Evolutionary conservation across 2,329 filamentous ascomycete genomes (phyloP).

Genomic region (Arthrobotrys entomopaga): DNA sequence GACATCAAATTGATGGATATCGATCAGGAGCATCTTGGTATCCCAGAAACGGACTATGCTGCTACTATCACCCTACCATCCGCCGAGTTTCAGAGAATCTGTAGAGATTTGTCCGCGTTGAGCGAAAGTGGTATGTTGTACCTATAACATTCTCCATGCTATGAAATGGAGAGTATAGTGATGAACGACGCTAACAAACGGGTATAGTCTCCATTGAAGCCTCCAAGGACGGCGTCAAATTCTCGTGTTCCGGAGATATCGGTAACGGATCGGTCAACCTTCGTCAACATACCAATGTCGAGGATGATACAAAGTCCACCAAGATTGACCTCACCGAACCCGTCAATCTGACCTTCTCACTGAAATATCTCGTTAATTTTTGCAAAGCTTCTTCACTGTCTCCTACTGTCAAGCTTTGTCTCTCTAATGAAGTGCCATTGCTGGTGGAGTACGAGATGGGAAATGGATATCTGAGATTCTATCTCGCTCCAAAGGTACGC

Average conservation of each 20-base stretch:
- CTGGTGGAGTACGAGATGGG: slow-evolving; percentile 82
- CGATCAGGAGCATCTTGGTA: slow-evolving; percentile 98
- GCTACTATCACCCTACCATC: slow-evolving; percentile 90
- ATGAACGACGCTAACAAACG: neutral
- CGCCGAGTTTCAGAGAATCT: slow-evolving; percentile 91
- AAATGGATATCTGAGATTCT: slow-evolving; percentile 89
- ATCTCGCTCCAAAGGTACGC: slow-evolving; percentile 93
- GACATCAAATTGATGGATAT: slow-evolving; percentile 99
- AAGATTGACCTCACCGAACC: slow-evolving; percentile 91
- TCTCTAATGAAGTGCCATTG: slow-evolving; percentile 95
- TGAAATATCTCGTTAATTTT: slow-evolving; percentile 99
- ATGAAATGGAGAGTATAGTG: neutral
- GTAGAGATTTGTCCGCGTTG: slow-evolving; percentile 87
- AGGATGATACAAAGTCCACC: slow-evolving; percentile 86
- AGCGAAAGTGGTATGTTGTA: slow-evolving; percentile 85
- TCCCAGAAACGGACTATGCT: slow-evolving; percentile 98
- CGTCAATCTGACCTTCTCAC: slow-evolving; percentile 93
- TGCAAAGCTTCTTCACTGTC: slow-evolving; percentile 95
- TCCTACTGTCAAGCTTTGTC: slow-evolving; percentile 83
- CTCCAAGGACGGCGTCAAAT: slow-evolving; percentile 96
- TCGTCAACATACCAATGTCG: slow-evolving; percentile 85
- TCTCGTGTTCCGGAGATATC: slow-evolving; percentile 91
- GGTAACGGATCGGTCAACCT: slow-evolving; percentile 94
- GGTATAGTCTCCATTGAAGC: slow-evolving; percentile 88
- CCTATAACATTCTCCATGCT: slow-evolving; percentile 4